These are phyloP conservation scores for Myriosclerotinia curreyana DNA, from an alignment of 2,329 filamentous ascomycete genomes.

Conservation along the genomic window DNA sequence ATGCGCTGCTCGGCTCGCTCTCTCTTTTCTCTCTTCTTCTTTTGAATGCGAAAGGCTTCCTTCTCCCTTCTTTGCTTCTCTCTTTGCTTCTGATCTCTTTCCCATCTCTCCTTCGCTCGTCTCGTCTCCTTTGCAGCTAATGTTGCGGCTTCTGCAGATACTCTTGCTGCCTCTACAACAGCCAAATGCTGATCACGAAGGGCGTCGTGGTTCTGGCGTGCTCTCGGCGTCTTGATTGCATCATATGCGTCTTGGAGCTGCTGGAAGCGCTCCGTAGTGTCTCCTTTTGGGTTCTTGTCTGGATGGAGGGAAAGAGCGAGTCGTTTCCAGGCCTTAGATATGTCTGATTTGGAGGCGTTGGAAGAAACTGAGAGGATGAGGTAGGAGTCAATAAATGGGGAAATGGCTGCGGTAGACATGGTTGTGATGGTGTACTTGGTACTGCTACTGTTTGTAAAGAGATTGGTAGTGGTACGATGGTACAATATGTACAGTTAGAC, in stretches of 20 bases:
- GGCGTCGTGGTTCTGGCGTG: not conserved
- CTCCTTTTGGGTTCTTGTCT: not conserved
- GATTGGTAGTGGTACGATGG: not conserved
- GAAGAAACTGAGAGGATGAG: not conserved
- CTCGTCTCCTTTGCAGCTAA: not conserved
- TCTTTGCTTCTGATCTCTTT: not conserved
- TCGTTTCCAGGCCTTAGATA: not conserved
- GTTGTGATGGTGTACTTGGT: not conserved
- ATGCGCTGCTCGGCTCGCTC: not conserved
- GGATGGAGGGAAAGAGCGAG: not conserved
- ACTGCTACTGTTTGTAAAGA: not conserved
- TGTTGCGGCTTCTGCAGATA: not conserved
- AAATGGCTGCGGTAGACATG: not conserved
- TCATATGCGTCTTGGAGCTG: conserved; percentile 2
- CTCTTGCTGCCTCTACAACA: not conserved
- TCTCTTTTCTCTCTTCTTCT: not conserved
- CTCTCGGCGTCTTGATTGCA: not conserved
- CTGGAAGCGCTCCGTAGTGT: not conserved
- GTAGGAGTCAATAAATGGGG: not conserved
- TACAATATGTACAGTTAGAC: not conserved
- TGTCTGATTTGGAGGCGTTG: not conserved
- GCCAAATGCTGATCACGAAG: not conserved
- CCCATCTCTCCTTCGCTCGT: not conserved
- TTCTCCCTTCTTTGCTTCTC: not conserved
- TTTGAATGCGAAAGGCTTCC: not conserved